These are phyloP conservation scores for Polygonum maritimum DNA, from an alignment of 148 eudicot species.

Conservation along the genomic window DNA sequence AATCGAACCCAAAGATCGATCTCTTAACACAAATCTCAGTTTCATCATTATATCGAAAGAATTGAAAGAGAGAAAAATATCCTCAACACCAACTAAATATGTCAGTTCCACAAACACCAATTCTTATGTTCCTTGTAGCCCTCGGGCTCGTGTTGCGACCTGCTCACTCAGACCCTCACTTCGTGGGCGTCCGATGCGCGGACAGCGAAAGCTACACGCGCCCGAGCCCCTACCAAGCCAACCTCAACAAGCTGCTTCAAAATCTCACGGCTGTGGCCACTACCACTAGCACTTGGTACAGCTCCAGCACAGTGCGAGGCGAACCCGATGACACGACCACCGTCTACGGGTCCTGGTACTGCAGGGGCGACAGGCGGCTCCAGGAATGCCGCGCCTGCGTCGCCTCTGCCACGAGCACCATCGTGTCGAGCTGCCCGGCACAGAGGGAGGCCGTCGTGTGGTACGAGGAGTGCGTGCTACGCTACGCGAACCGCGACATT, in stretches of 20 bases:
- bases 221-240: neutral
- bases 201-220: neutral
- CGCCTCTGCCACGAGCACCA: neutral
- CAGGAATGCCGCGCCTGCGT: neutral
- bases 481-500: neutral
- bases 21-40: no score
- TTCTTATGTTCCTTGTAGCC: no score
- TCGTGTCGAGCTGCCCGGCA: neutral
- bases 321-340: neutral
- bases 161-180: neutral
- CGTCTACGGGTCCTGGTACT: neutral
- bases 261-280: neutral
- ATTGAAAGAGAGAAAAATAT: no score
- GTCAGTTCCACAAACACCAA: no score
- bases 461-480: neutral
- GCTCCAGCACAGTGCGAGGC: neutral
- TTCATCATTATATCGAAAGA: no score
- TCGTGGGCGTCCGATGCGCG: neutral
- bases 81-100: no score
- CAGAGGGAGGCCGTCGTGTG: neutral
- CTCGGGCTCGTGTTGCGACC: neutral
- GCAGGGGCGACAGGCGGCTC: neutral
- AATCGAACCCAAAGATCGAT: no score
- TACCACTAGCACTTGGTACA: neutral
- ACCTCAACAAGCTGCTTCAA: neutral